A percentile compares a stretch with the other conserved stretches of the same genome.
phyloP scores from a whole-genome alignment of 208 protist species.

The Leishmania lainsoni region DNA sequence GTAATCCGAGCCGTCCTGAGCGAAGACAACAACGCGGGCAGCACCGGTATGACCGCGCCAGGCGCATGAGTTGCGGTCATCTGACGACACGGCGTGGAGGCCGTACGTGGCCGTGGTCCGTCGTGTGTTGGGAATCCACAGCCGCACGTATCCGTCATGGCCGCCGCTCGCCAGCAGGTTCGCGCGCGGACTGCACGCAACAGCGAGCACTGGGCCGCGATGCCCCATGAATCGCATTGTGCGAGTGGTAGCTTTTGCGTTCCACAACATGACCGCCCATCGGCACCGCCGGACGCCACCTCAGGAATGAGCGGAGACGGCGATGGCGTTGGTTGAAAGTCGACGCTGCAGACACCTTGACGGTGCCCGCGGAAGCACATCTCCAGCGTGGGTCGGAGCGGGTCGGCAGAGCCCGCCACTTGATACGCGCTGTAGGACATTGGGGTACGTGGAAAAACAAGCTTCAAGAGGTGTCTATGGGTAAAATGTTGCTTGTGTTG shows the following conservation, averaged over 20 bases:
- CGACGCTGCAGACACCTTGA: conserved; percentile 51
- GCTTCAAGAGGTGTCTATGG: not conserved
- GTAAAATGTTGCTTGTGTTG: not conserved
- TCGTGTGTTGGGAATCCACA: conserved; percentile 74
- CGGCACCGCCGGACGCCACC: conserved; percentile 69
- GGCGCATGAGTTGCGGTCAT: conserved; percentile 22
- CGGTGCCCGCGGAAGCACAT: conserved; percentile 82
- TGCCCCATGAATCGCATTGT: conserved; percentile 82
- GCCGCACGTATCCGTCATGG: conserved; percentile 82
- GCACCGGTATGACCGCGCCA: conserved; percentile 72
- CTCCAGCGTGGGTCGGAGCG: conserved; percentile 50
- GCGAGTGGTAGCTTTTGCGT: conserved; percentile 61
- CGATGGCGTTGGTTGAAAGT: conserved; percentile 40
- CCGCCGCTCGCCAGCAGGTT: conserved; percentile 73
- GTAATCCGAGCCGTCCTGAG: conserved; percentile 56
- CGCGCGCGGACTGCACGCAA: conserved; percentile 47
- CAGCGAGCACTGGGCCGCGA: conserved; percentile 72
- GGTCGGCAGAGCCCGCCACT: not conserved
- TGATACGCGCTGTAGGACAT: conserved; percentile 21
- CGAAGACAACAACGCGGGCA: conserved; percentile 68
- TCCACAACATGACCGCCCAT: conserved; percentile 90
- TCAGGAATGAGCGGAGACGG: conserved; percentile 30
- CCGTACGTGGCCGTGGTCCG: conserved; percentile 35
- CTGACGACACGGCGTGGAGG: conserved; percentile 5
- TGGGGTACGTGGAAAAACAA: not conserved